Conservation (phyloP, 768 basidiomycete genomes). For the Imleria badia region DNA sequence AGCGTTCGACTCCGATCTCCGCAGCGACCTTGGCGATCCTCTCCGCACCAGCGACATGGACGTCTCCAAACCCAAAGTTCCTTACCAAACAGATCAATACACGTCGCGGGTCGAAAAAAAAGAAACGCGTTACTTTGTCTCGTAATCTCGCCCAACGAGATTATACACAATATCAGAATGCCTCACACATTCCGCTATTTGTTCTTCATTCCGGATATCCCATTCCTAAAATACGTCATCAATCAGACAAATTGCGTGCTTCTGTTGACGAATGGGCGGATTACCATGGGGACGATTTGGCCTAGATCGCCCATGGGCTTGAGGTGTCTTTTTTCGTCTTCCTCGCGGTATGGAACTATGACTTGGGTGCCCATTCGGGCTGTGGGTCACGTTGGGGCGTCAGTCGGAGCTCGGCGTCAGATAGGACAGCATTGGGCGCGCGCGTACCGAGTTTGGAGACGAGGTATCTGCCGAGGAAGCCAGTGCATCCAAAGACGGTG, state of each 20-base stretch:
- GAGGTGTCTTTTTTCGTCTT: constrained; percentile 87
- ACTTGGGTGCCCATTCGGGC: constrained; percentile 93
- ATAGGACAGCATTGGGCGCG: constrained; percentile 3
- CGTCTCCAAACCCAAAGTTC: constrained; percentile 82
- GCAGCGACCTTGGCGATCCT: constrained; percentile 84
- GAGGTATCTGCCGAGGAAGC: constrained; percentile 92
- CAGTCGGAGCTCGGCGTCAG: not conserved
- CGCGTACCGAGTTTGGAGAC: constrained; percentile 84
- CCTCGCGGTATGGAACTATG: constrained; percentile 91
- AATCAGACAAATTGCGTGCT: constrained; percentile 23
- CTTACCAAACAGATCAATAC: constrained; percentile 42
- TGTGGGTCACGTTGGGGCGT: constrained; percentile 34
- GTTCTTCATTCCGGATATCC: constrained; percentile 87
- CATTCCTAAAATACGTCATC: constrained; percentile 69
- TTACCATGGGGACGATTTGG: constrained; percentile 91
- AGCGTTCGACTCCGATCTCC: constrained; percentile 71
- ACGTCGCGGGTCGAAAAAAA: constrained; percentile 15
- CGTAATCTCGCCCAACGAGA: constrained; percentile 89
- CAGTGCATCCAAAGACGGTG: constrained; percentile 96
- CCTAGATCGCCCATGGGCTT: constrained; percentile 96
- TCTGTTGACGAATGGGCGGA: constrained; percentile 21
- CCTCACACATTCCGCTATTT: constrained; percentile 90
- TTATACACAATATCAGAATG: constrained; percentile 98
- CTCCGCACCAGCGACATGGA: constrained; percentile 81
- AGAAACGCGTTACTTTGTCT: constrained; percentile 74